phyloP scores from a whole-genome alignment of 495 filamentous ascomycete species.

The Astrocystis sublimbata region DNA sequence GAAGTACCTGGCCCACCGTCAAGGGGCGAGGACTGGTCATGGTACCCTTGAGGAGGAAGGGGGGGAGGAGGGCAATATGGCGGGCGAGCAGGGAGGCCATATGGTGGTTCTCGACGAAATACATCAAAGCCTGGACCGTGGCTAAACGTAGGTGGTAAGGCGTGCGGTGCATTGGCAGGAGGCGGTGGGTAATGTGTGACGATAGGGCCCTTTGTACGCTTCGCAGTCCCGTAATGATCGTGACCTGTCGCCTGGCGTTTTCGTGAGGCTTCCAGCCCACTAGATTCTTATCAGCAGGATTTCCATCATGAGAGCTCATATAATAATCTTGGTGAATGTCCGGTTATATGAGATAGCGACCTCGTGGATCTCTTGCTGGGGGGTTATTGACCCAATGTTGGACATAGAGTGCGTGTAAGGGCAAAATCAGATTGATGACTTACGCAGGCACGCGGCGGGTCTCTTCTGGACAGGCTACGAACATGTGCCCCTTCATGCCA shows the following conservation, averaged over 20 bases:
- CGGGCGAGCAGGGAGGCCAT: constrained; percentile 10
- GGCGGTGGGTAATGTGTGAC: constrained; percentile 46
- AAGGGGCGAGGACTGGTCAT: constrained; percentile 29
- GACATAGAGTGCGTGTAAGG: not conserved
- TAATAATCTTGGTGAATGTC: not conserved
- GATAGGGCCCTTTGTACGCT: constrained; percentile 40
- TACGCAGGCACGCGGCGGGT: constrained; percentile 57
- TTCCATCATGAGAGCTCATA: not conserved
- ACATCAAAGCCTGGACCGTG: constrained; percentile 27
- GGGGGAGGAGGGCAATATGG: constrained; percentile 11
- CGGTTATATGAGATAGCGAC: not conserved
- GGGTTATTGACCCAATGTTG: not conserved
- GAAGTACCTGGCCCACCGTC: not conserved
- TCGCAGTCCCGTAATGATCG: constrained; percentile 27
- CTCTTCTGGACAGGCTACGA: constrained; percentile 52
- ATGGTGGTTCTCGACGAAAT: constrained; percentile 18
- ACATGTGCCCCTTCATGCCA: constrained; percentile 48
- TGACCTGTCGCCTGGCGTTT: constrained; percentile 41
- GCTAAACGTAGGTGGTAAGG: constrained; percentile 28
- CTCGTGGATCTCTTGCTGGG: not conserved
- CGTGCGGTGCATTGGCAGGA: constrained; percentile 28
- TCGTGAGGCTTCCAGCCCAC: constrained; percentile 42
- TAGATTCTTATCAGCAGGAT: constrained; percentile 28
- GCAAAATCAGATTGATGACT: constrained; percentile 36
- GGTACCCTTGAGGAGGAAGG: constrained; percentile 20